Evolutionary conservation across 2,329 filamentous ascomycete genomes (phyloP).

Genomic region (Venturia effusa): DNA sequence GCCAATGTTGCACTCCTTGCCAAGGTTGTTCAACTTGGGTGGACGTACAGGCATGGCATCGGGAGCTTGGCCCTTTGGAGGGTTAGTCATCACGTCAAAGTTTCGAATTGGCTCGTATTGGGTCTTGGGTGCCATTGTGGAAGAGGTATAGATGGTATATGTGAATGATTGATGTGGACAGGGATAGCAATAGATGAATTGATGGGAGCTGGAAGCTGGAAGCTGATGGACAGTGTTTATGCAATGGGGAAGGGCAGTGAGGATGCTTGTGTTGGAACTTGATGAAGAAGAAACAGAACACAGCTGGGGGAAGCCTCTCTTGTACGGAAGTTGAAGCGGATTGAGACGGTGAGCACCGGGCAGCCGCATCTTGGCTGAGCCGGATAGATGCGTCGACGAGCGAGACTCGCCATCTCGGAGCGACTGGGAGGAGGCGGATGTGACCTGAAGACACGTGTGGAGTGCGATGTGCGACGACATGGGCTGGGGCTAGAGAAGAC

Average conservation of each 20-base stretch:
- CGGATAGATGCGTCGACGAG: not conserved
- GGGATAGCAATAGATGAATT: not conserved
- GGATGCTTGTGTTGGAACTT: not conserved
- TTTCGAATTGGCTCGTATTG: not conserved
- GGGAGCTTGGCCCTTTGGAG: not conserved
- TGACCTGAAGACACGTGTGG: not conserved
- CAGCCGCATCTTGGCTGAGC: not conserved
- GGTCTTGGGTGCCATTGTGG: not conserved
- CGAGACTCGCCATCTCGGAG: not conserved
- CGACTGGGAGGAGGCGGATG: not conserved
- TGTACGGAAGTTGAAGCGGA: not conserved
- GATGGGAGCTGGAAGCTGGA: not conserved
- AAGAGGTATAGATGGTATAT: not conserved
- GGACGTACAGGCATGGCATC: constrained; percentile 4
- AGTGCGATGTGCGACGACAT: not conserved
- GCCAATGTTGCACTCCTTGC: constrained; percentile 7
- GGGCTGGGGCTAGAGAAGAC: not conserved
- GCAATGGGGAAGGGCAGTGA: not conserved
- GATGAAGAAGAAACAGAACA: not conserved
- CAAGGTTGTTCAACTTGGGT: constrained; percentile 8
- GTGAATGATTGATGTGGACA: not conserved
- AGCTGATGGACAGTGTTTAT: not conserved
- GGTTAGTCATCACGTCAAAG: not conserved
- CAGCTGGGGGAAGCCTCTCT: not conserved
- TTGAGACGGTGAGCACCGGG: not conserved